Evolutionary conservation across 2,329 filamentous ascomycete species (phyloP).

Genomic region (Biscogniauxia mediterranea): DNA sequence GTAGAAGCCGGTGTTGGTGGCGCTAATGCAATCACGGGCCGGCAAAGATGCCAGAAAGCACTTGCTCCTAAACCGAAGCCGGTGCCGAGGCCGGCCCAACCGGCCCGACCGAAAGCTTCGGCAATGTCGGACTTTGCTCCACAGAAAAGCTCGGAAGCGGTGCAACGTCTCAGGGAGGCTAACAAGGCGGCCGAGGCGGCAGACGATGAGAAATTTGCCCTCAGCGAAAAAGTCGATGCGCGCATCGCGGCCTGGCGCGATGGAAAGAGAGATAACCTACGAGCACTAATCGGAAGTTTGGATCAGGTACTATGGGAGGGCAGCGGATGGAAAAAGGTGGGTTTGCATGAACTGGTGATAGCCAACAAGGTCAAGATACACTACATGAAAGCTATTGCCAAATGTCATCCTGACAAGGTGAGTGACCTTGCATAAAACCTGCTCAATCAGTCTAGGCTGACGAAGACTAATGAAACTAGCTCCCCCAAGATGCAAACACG

Average conservation of each 20-base stretch:
- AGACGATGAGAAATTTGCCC: slow-evolving; percentile 89
- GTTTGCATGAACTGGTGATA: slow-evolving; percentile 88
- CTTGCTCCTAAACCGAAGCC: slow-evolving; percentile 65
- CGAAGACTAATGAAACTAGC: slow-evolving; percentile 38
- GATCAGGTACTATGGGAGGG: slow-evolving; percentile 89
- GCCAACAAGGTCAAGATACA: slow-evolving; percentile 93
- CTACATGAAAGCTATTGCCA: slow-evolving; percentile 99
- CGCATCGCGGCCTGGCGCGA: slow-evolving; percentile 78
- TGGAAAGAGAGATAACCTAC: slow-evolving; percentile 88
- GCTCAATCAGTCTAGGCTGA: not conserved
- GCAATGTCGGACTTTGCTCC: slow-evolving; percentile 40
- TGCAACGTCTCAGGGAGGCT: slow-evolving; percentile 76
- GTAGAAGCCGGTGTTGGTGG: slow-evolving; percentile 87
- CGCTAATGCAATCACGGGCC: slow-evolving; percentile 76
- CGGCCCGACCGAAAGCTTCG: slow-evolving; percentile 42
- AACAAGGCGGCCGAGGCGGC: slow-evolving; percentile 82
- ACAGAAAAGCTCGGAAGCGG: slow-evolving; percentile 67
- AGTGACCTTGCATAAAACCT: slow-evolving; percentile 32
- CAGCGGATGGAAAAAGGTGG: slow-evolving; percentile 95
- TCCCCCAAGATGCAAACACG: slow-evolving; percentile 62
- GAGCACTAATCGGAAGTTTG: slow-evolving; percentile 81
- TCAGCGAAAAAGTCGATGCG: slow-evolving; percentile 82
- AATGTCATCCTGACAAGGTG: slow-evolving; percentile 99
- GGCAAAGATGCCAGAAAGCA: slow-evolving; percentile 86
- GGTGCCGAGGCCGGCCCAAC: slow-evolving; percentile 43